Conservation (phyloP, 768 basidiomycete species). For the Mycena vitilis region DNA sequence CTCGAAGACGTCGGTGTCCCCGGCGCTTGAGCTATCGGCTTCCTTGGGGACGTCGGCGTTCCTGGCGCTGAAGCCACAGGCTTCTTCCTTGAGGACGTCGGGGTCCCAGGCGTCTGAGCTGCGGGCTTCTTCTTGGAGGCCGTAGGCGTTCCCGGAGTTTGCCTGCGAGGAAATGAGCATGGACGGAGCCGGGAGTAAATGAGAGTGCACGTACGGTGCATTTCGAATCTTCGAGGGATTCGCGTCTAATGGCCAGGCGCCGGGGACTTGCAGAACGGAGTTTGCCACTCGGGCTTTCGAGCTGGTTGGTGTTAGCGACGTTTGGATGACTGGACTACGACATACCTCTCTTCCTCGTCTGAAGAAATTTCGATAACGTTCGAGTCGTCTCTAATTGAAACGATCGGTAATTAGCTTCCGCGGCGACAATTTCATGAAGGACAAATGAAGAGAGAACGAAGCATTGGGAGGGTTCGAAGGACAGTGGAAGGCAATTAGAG, state of each 20-base stretch:
- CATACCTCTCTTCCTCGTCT: constrained; percentile 50
- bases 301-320: background rate
- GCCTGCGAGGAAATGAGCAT: background rate
- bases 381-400: constrained; percentile 12
- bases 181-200: background rate
- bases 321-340: background rate
- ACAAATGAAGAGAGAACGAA: too few species aligned
- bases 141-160: constrained; percentile 11
- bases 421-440: constrained; percentile 1
- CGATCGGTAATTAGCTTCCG: constrained; percentile 29
- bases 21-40: background rate
- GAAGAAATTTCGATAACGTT: constrained; percentile 70
- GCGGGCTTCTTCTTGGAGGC: constrained; percentile 3
- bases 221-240: background rate
- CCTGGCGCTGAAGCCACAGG: background rate
- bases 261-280: constrained; percentile 14
- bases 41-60: constrained; percentile 12
- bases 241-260: constrained; percentile 15
- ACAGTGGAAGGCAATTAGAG: too few species aligned
- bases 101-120: background rate
- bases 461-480: too few species aligned
- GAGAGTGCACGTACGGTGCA: background rate
- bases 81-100: constrained; percentile 14
- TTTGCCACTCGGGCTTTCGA: background rate
- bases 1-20: constrained; percentile 10